Evolutionary conservation across 805 yeast species (phyloP).

Genomic region (Saccharomycopsis fermentans): DNA sequence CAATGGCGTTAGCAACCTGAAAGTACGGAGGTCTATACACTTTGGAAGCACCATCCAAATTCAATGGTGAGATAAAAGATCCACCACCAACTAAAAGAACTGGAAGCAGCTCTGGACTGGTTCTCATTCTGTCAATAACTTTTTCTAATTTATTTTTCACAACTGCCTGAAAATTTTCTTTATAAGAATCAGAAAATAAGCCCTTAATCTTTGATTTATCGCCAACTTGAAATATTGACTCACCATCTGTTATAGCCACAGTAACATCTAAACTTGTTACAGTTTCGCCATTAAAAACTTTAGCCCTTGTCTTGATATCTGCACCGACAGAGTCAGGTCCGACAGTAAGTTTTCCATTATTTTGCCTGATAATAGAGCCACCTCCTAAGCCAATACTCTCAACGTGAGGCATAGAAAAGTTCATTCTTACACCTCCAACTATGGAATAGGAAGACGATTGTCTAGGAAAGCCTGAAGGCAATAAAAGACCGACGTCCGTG

Average conservation of each 20-base stretch:
- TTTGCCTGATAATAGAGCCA: constrained; percentile 34
- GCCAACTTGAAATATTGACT: constrained; percentile 11
- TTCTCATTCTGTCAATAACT: constrained; percentile 36
- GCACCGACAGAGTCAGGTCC: constrained; percentile 43
- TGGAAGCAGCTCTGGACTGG: constrained; percentile 34
- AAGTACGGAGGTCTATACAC: constrained; percentile 33
- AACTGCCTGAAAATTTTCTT: constrained; percentile 16
- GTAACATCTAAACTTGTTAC: constrained; percentile 33
- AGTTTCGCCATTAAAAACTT: constrained; percentile 34
- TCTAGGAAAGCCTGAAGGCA: constrained; percentile 38
- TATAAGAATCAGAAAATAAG: constrained; percentile 16
- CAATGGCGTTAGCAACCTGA: constrained; percentile 41
- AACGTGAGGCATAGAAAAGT: constrained; percentile 42
- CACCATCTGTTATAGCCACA: constrained; percentile 19
- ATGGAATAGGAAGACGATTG: constrained; percentile 34
- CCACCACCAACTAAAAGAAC: constrained; percentile 42
- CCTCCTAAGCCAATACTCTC: constrained; percentile 42
- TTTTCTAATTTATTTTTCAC: constrained; percentile 28
- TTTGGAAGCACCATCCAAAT: constrained; percentile 32
- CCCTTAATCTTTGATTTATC: constrained; percentile 20
- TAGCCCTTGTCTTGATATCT: constrained; percentile 28
- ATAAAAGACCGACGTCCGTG: constrained; percentile 37
- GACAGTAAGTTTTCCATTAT: constrained; percentile 24
- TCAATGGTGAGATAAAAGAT: constrained; percentile 34
- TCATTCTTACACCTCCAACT: constrained; percentile 41